phyloP scores from a whole-genome alignment of 2,329 filamentous ascomycete species.

The Xylaria sp. region DNA sequence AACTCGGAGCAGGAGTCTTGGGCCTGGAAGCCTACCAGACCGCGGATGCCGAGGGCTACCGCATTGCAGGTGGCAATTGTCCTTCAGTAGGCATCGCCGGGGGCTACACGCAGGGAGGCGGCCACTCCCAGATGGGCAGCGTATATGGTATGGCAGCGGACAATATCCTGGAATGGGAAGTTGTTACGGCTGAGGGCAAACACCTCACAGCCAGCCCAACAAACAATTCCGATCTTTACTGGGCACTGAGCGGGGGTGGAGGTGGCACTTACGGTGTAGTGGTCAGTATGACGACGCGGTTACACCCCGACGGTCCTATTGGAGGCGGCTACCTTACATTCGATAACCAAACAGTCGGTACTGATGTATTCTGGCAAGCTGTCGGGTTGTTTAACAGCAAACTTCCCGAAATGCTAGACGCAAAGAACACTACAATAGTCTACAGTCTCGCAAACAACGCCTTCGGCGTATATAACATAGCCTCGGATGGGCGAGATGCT shows the following conservation, averaged over 20 bases:
- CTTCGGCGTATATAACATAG: not conserved
- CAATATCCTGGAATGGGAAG: constrained; percentile 65
- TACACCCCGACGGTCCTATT: constrained; percentile 54
- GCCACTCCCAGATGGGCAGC: constrained; percentile 64
- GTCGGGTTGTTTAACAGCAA: not conserved
- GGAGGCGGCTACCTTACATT: not conserved
- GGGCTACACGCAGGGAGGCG: constrained; percentile 57
- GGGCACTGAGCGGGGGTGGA: constrained; percentile 70
- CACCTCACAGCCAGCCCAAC: constrained; percentile 59
- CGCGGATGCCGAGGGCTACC: constrained; percentile 18
- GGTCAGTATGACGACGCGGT: constrained; percentile 63
- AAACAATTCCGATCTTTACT: constrained; percentile 68
- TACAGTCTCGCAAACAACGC: not conserved
- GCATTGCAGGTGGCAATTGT: constrained; percentile 25
- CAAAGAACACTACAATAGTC: not conserved
- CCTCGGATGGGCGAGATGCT: not conserved
- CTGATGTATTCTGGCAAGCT: not conserved
- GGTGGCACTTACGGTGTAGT: constrained; percentile 69
- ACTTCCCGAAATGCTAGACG: not conserved
- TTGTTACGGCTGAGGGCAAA: constrained; percentile 63
- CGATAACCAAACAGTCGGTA: not conserved
- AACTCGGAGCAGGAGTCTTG: constrained; percentile 31
- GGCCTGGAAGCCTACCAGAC: constrained; percentile 22
- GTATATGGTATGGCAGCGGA: constrained; percentile 68
- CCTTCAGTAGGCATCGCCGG: constrained; percentile 30